phyloP scores from a whole-genome alignment of 805 yeast species.

The Cyberlindnera xylosilytica region DNA sequence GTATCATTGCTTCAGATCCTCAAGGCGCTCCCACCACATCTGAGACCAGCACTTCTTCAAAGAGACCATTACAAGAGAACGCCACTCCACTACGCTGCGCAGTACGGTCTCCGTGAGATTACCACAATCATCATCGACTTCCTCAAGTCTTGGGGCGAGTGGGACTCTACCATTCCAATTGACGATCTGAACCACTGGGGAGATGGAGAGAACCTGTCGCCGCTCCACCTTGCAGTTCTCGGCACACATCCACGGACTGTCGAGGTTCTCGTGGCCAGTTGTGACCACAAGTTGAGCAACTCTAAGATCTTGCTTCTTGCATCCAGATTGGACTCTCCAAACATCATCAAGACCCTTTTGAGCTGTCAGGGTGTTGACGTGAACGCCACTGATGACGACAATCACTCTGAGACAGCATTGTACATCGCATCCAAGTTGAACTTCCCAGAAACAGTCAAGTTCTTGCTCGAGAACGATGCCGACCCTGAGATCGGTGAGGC shows the following conservation, averaged over 20 bases:
- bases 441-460: constrained; percentile 46
- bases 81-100: constrained; percentile 87
- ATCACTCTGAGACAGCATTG: constrained; percentile 71
- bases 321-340: constrained; percentile 54
- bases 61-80: constrained; percentile 77
- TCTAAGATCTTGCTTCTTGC: constrained; percentile 61
- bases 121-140: constrained; percentile 54
- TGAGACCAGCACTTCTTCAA: constrained; percentile 55
- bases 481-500: constrained; percentile 71
- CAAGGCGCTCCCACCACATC: constrained; percentile 48
- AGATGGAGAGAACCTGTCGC: constrained; percentile 70
- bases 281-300: constrained; percentile 39
- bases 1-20: constrained; percentile 61
- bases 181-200: constrained; percentile 65
- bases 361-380: constrained; percentile 58
- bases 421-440: constrained; percentile 74
- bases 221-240: constrained; percentile 76
- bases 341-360: constrained; percentile 52
- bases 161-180: constrained; percentile 46
- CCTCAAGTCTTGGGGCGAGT: constrained; percentile 57
- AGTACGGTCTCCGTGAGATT: constrained; percentile 72
- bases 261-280: constrained; percentile 50
- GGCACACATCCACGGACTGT: constrained; percentile 83
- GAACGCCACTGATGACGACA: constrained; percentile 55
- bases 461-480: constrained; percentile 59